Evolutionary conservation across 805 yeast genomes (phyloP).

Genomic region (Myxozyma mucilagina): DNA sequence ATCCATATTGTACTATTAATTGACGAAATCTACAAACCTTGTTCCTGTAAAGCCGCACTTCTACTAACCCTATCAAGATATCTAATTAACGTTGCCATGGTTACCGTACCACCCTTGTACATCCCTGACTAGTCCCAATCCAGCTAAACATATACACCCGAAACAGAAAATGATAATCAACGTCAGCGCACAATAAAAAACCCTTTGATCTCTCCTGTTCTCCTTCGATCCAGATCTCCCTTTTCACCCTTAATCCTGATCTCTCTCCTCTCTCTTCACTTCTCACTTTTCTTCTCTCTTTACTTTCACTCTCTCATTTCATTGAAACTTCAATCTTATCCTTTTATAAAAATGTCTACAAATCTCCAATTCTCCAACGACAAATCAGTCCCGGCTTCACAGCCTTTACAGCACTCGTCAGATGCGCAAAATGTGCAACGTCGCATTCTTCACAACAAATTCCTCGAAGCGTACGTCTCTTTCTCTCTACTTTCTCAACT

Average conservation of each 20-base stretch:
- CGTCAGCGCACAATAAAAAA: neutral
- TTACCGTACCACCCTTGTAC: neutral
- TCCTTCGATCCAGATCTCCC: no score
- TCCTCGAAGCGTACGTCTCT: slow-evolving; percentile 26
- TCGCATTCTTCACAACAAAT: slow-evolving; percentile 24
- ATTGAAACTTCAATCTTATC: neutral
- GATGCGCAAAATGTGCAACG: slow-evolving; percentile 16
- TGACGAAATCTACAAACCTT: neutral
- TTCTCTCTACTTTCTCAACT: neutral
- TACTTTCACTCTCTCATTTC: neutral
- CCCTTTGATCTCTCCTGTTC: neutral
- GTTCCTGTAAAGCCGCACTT: neutral
- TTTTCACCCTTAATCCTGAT: neutral
- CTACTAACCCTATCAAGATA: neutral
- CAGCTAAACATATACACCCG: slow-evolving; percentile 1
- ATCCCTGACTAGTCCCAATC: neutral
- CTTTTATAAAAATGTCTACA: neutral
- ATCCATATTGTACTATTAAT: neutral
- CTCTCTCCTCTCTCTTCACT: neutral
- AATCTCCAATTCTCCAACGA: neutral
- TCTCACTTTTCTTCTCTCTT: neutral
- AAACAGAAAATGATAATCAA: slow-evolving; percentile 2
- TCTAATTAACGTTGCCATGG: slow-evolving; percentile 3
- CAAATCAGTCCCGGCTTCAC: neutral
- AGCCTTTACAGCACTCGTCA: slow-evolving; percentile 12